Evolutionary conservation across 768 basidiomycete genomes (phyloP).

Genomic region (Favolaschia claudopus): DNA sequence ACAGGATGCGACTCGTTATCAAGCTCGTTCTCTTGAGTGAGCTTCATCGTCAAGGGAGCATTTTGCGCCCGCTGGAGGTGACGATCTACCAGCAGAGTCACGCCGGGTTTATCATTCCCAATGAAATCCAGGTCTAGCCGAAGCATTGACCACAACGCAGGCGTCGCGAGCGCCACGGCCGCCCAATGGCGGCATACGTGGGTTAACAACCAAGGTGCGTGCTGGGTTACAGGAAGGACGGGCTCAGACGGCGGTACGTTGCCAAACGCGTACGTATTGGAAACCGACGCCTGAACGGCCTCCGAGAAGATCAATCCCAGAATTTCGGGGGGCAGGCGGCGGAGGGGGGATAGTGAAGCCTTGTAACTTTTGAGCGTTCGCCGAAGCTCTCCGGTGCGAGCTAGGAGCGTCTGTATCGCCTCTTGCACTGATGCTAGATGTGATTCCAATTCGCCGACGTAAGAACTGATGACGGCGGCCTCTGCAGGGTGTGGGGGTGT

Average conservation of each 20-base stretch:
- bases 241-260: slow-evolving; percentile 2
- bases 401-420: neutral
- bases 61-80: neutral
- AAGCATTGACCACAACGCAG: slow-evolving; percentile 11
- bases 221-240: neutral
- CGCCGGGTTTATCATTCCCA: neutral
- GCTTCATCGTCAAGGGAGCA: neutral
- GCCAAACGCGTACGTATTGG: neutral
- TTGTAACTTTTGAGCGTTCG: neutral
- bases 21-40: neutral
- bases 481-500: no score
- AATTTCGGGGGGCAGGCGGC: slow-evolving; percentile 1
- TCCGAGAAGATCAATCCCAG: slow-evolving; percentile 8
- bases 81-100: neutral
- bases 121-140: neutral
- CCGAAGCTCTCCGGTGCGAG: neutral
- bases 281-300: no score
- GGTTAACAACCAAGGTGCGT: slow-evolving; percentile 12
- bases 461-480: no score
- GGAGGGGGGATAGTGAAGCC: neutral
- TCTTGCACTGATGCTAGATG: neutral
- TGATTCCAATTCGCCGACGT: neutral
- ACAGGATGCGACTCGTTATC: neutral
- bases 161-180: neutral
- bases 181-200: slow-evolving; percentile 7